Evolutionary conservation across 1,284 basidiomycete species (phyloP).

Genomic region (Tranzscheliella williamsii): DNA sequence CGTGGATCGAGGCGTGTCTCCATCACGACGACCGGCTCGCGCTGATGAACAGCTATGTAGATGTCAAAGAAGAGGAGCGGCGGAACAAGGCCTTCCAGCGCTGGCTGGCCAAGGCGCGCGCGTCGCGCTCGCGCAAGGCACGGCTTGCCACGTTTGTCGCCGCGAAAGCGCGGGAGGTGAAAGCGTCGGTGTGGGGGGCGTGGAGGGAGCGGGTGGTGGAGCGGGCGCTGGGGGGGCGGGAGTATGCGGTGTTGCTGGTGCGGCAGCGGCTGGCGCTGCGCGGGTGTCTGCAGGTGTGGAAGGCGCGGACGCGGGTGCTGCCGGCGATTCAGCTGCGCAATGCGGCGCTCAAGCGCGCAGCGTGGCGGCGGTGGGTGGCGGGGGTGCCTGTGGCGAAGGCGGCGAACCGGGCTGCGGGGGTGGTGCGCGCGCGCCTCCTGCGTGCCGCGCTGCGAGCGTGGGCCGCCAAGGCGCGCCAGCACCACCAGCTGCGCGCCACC

Average conservation of each 20-base stretch:
- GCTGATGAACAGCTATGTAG: slow-evolving; percentile 40
- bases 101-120: slow-evolving; percentile 21
- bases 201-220: slow-evolving; percentile 34
- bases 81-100: slow-evolving; percentile 10
- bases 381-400: slow-evolving; percentile 15
- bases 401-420: slow-evolving; percentile 5
- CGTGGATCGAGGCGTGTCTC: slow-evolving; percentile 40
- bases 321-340: slow-evolving; percentile 40
- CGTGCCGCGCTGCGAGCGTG: slow-evolving; percentile 5
- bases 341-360: slow-evolving; percentile 6
- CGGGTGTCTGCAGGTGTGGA: slow-evolving; percentile 18
- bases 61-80: slow-evolving; percentile 37
- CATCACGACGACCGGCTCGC: slow-evolving; percentile 39
- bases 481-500: slow-evolving; percentile 16
- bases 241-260: slow-evolving; percentile 36
- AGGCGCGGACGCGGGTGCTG: slow-evolving; percentile 13
- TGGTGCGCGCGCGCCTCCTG: slow-evolving; percentile 1
- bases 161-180: neutral
- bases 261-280: slow-evolving; percentile 22
- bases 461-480: slow-evolving; percentile 1
- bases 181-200: neutral
- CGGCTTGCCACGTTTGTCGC: slow-evolving; percentile 1
- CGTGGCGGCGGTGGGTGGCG: slow-evolving; percentile 14
- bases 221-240: slow-evolving; percentile 10
- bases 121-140: slow-evolving; percentile 4